Conservation (phyloP, 148 eudicot species). For the Arbutus unedo region DNA sequence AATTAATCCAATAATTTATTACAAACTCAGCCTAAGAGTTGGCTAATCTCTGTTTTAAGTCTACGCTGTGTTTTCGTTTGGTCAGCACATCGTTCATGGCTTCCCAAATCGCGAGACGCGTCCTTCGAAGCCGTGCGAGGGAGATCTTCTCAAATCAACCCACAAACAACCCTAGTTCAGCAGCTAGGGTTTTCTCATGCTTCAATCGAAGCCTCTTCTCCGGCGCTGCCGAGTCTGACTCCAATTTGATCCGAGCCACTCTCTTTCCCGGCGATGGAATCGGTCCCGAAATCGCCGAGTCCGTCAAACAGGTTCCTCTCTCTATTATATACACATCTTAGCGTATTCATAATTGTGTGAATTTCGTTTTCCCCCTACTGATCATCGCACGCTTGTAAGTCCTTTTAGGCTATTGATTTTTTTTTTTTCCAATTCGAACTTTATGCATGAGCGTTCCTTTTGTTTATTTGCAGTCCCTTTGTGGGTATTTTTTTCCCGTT, state of each 20-base stretch:
- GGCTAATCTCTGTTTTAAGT: too few species aligned
- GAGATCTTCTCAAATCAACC: constrained; percentile 23
- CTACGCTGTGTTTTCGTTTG: background rate
- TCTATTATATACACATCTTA: background rate
- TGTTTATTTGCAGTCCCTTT: too few species aligned
- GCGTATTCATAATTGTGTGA: background rate
- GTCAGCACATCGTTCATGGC: constrained; percentile 45
- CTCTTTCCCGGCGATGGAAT: constrained; percentile 98
- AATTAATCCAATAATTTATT: too few species aligned
- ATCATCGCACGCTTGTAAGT: too few species aligned
- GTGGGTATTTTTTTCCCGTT: background rate
- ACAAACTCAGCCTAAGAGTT: too few species aligned
- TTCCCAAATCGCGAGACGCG: constrained; percentile 54
- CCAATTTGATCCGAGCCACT: constrained; percentile 73
- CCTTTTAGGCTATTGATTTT: background rate
- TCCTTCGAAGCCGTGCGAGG: constrained; percentile 37
- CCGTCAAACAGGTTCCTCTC: constrained; percentile 69
- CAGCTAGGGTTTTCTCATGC: background rate
- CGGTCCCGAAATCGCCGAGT: constrained; percentile 94
- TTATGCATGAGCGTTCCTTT: background rate
- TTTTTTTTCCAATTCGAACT: background rate
- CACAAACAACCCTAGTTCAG: constrained; percentile 11
- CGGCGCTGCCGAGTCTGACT: background rate
- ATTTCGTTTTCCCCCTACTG: background rate
- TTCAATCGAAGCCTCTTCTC: constrained; percentile 34